Evolutionary conservation across 495 filamentous ascomycete genomes (phyloP), one percentile per base, ranked within the genome.

Genomic region (Penicillium silybi): DNA sequence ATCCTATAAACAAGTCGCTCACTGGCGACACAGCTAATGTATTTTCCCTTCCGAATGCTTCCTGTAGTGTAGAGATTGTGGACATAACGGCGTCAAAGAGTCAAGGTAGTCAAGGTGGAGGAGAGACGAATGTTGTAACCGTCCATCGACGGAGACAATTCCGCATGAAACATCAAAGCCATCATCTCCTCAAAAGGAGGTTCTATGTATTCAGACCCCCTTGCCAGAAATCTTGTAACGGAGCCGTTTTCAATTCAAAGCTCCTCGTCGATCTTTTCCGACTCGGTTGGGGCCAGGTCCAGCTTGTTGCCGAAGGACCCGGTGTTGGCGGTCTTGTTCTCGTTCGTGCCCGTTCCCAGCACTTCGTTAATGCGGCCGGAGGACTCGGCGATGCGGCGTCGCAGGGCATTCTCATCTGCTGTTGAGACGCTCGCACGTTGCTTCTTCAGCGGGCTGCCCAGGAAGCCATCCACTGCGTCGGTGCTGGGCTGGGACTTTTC

Each of bases 371-470:
- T 68, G 10, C 66, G 61, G 11, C 68, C 67, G 2, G 72, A 65
- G 1, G 75, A 56, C 20, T 74, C 73, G 5, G 75, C 71, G 18
- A 81, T 72, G 20, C 79, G 65, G 54, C 76, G 70, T 35, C 72
- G 68, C 37, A 78, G 63, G n/a, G 71, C 66, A 39, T 79, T 75
- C 22, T 83, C 79, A 52, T 85, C 83, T 16, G 80, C 67, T 23
- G 75, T 80, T 25, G 84, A 80, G 25, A 92, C 72, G 64, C 85
- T 89, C 4, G 85, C 82, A 16, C 90, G 75, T 18, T 89, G 85
- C 66, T 89, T 92, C 72, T 96, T 96, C 64, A 91, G 71, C 13
- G 90, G 90, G 54, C 87, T 92, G 17, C 87, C 89, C 18, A 92
- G 65, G 20, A 81, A 76, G 20, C 66, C 70, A 34, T 79, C 79